Percentiles rank a stretch among this genome's conserved stretches.
phyloP scores from a whole-genome alignment of 164 flowering plant species.

The Vitis labrusca region DNA sequence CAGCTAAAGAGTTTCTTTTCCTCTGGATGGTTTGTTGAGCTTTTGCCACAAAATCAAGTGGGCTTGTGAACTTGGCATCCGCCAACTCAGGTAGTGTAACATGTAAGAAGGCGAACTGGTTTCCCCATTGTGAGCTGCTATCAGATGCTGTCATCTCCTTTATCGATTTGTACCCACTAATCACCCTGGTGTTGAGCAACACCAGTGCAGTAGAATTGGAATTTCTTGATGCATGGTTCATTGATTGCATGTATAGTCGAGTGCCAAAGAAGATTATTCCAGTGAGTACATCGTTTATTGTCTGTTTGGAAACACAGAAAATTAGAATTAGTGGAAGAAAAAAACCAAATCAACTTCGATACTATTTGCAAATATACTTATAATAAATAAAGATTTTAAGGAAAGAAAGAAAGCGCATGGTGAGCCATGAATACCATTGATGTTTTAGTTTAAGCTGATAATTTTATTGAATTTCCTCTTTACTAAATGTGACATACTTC shows the following conservation, averaged over 20 bases:
- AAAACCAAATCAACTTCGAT: no score
- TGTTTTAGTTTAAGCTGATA: no score
- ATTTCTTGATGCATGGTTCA: slow-evolving; percentile 6
- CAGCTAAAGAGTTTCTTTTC: slow-evolving; percentile 40
- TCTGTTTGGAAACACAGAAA: slow-evolving; percentile 23
- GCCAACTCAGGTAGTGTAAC: slow-evolving; percentile 12
- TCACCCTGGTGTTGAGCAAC: slow-evolving; percentile 52
- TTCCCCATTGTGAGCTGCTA: slow-evolving; percentile 19
- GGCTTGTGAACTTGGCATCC: slow-evolving; percentile 10
- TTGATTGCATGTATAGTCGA: slow-evolving; percentile 50
- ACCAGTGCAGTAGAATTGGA: slow-evolving; percentile 46
- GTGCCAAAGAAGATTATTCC: slow-evolving; percentile 53
- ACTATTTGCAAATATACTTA: no score
- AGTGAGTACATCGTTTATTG: slow-evolving; percentile 55
- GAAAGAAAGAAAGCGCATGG: no score
- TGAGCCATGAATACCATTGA: no score
- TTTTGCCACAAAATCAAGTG: slow-evolving; percentile 33
- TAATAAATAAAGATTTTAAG: no score
- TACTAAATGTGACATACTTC: no score
- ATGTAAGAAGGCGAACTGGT: slow-evolving; percentile 18
- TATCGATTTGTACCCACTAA: slow-evolving; percentile 34
- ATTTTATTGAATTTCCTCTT: no score
- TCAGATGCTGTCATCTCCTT: slow-evolving; percentile 43
- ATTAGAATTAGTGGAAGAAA: no score
- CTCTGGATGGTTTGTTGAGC: slow-evolving; percentile 34